Percentiles rank a stretch among this genome's conserved stretches.
phyloP scores from a whole-genome alignment of 2,329 filamentous ascomycete genomes.

The Claviceps sp. region DNA sequence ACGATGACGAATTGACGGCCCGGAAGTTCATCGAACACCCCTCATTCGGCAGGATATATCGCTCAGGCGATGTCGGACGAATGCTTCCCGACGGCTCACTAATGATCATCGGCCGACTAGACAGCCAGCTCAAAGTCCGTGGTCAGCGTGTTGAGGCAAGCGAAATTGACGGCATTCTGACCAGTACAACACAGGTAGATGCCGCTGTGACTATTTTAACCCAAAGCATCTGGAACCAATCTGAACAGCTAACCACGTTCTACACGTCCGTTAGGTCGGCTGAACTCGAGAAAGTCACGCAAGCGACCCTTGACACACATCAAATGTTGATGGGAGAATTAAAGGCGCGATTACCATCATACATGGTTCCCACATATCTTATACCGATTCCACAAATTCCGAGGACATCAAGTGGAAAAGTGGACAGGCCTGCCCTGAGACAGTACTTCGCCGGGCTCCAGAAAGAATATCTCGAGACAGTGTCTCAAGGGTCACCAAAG shows the following conservation, averaged over 20 bases:
- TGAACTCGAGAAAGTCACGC: slow-evolving; percentile 22
- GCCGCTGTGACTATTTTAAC: slow-evolving; percentile 54
- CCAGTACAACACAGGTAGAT: slow-evolving; percentile 35
- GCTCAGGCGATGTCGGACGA: slow-evolving; percentile 70
- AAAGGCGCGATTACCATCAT: slow-evolving; percentile 45
- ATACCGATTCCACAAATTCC: slow-evolving; percentile 59
- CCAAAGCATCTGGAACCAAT: slow-evolving; percentile 20
- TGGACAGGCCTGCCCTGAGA: slow-evolving; percentile 45
- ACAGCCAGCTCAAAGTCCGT: slow-evolving; percentile 71
- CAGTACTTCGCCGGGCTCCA: slow-evolving; percentile 33
- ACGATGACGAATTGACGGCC: slow-evolving; percentile 46
- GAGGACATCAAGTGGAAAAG: slow-evolving; percentile 61
- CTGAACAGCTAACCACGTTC: slow-evolving; percentile 53
- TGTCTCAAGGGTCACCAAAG: slow-evolving; percentile 14
- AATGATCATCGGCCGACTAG: slow-evolving; percentile 57
- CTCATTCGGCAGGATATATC: slow-evolving; percentile 59
- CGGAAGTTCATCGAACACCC: slow-evolving; percentile 59
- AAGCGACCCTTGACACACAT: slow-evolving; percentile 22
- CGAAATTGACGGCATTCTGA: slow-evolving; percentile 55
- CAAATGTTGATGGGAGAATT: slow-evolving; percentile 41
- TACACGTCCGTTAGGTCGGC: slow-evolving; percentile 37
- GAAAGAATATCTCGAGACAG: slow-evolving; percentile 28
- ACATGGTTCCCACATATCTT: slow-evolving; percentile 68
- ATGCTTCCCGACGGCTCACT: slow-evolving; percentile 67
- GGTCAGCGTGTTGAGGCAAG: slow-evolving; percentile 69